These are phyloP conservation scores for Mucuna pruriens DNA, from an alignment of 306 rosid species.

Conservation along the genomic window DNA sequence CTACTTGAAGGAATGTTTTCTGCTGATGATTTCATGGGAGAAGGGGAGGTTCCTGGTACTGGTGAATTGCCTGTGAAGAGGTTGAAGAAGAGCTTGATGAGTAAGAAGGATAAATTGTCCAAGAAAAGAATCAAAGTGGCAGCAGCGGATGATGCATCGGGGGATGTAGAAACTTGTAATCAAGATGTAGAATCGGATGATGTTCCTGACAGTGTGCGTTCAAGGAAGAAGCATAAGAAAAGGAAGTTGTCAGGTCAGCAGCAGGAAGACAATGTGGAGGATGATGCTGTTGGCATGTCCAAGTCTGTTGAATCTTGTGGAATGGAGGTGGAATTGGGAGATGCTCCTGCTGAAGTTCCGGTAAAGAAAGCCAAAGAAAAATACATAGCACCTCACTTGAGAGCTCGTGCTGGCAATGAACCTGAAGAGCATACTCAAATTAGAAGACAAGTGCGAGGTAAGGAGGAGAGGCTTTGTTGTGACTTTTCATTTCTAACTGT, in stretches of 20 bases:
- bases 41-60: constrained; percentile 31
- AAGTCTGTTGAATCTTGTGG: constrained; percentile 36
- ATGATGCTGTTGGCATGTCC: constrained; percentile 7
- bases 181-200: constrained; percentile 44
- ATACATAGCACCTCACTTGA: constrained; percentile 77
- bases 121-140: constrained; percentile 43
- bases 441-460: constrained; percentile 66
- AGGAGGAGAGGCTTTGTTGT: constrained; percentile 33
- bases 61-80: constrained; percentile 44
- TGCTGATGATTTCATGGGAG: constrained; percentile 47
- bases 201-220: constrained; percentile 28
- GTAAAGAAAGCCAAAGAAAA: constrained; percentile 47
- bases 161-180: constrained; percentile 33
- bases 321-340: constrained; percentile 31
- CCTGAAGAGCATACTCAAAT: constrained; percentile 73
- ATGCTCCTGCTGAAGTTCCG: constrained; percentile 44
- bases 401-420: constrained; percentile 70
- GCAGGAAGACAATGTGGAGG: constrained; percentile 40
- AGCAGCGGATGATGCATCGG: constrained; percentile 23
- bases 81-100: constrained; percentile 39
- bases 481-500: constrained; percentile 1
- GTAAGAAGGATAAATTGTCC: constrained; percentile 46
- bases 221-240: constrained; percentile 54
- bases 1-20: constrained; percentile 63
- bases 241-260: constrained; percentile 41